A percentile compares a stretch with the other conserved stretches of the same genome.
These are phyloP conservation scores for Colletotrichum cordylinicola DNA, from an alignment of 2,329 filamentous ascomycete genomes.

Conservation along the genomic window DNA sequence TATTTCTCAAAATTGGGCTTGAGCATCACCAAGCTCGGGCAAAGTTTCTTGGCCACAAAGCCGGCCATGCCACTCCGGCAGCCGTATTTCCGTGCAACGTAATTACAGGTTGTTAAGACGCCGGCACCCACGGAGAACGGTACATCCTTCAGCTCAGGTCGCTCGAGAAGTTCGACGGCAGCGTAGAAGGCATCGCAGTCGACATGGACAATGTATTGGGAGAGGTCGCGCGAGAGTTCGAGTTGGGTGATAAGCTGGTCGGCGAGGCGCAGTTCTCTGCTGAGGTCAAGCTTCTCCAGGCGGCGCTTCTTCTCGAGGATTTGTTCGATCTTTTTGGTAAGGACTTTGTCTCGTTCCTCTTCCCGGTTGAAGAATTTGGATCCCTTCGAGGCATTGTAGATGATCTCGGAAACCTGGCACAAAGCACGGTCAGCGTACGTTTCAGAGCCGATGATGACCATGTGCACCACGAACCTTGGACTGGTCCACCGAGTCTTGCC, in stretches of 20 bases:
- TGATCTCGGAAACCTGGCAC: slow-evolving; percentile 86
- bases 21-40: slow-evolving; percentile 82
- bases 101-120: slow-evolving; percentile 77
- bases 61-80: slow-evolving; percentile 95
- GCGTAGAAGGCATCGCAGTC: slow-evolving; percentile 99
- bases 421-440: not conserved
- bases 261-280: slow-evolving; percentile 74
- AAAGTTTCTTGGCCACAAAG: slow-evolving; percentile 94
- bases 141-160: slow-evolving; percentile 82
- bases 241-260: slow-evolving; percentile 83
- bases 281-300: slow-evolving; percentile 78
- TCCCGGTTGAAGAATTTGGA: slow-evolving; percentile 97
- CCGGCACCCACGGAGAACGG: slow-evolving; percentile 88
- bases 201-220: slow-evolving; percentile 86
- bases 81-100: slow-evolving; percentile 87
- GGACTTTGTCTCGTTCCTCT: slow-evolving; percentile 77
- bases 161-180: slow-evolving; percentile 84
- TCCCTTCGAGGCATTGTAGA: slow-evolving; percentile 95
- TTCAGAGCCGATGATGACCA: not conserved
- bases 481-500: slow-evolving; percentile 93
- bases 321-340: slow-evolving; percentile 85
- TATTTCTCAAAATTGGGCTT: slow-evolving; percentile 93
- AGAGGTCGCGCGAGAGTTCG: slow-evolving; percentile 79
- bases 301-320: slow-evolving; percentile 78
- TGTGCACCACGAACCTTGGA: slow-evolving; percentile 62